Percentiles rank a stretch among this genome's conserved stretches.
Conservation (phyloP, 257 asterid species). For the Vinca minor region DNA sequence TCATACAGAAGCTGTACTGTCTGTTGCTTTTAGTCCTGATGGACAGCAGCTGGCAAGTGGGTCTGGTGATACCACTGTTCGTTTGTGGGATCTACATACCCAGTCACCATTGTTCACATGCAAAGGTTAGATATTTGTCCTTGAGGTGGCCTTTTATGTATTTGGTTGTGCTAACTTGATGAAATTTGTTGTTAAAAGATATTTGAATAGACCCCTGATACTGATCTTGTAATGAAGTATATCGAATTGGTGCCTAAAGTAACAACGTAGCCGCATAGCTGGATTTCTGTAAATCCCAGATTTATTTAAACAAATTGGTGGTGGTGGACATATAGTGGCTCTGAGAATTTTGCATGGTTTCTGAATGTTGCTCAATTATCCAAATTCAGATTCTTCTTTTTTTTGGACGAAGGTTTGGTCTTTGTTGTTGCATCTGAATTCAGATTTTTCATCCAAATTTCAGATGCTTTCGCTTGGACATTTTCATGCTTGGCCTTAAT, state of each 20-base stretch:
- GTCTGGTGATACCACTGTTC: constrained; percentile 95
- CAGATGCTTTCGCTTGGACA: neutral
- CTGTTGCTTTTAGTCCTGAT: constrained; percentile 97
- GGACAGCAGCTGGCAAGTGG: constrained; percentile 92
- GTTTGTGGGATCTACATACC: constrained; percentile 86
- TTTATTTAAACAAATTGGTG: neutral
- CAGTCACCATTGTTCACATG: constrained; percentile 89
- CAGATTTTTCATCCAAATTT: neutral
- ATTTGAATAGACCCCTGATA: neutral
- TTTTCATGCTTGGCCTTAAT: neutral
- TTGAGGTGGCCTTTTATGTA: neutral
- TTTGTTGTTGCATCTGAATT: no score
- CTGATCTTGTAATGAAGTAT: neutral
- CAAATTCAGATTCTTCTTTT: neutral
- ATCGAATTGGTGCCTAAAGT: neutral
- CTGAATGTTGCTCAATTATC: neutral
- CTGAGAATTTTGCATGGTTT: neutral
- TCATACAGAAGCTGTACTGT: constrained; percentile 87
- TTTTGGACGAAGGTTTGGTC: no score
- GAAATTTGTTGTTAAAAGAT: neutral
- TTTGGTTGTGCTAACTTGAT: neutral
- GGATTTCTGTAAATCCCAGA: neutral
- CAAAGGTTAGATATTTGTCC: constrained; percentile 44
- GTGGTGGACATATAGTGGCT: neutral
- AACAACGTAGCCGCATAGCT: neutral